Base-by-base conservation (phyloP, 2,329 filamentous ascomycete species). In the Pleoardoris graminearum region DNA sequence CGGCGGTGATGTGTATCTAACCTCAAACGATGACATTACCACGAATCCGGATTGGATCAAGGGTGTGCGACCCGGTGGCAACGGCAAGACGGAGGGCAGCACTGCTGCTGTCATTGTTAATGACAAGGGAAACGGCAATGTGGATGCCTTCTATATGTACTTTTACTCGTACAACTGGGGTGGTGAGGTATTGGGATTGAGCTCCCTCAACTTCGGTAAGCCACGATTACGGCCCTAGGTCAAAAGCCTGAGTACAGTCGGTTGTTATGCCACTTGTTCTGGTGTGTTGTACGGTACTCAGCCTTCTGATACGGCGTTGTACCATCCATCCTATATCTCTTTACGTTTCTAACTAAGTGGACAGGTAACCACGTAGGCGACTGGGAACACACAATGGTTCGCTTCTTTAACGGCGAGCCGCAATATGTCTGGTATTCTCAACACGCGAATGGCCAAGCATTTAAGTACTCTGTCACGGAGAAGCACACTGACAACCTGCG, bases 341-440 rank as follows among this genome's bases (percentile, higher is more conserved):
- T n/a, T n/a, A n/a, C n/a, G n/a, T n/a, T 29, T 27, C 43, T 43
- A 38, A 54, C 32, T 29, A 17, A 10, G 17, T 14, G 36, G 12
- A 49, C 63, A 61, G 76, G 76, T 10, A 79, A 85, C 65, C 85
- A 88, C 65, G 80, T 88, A 25, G 85, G 85, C 7, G 84, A 86
- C 63, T 85, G 83, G 84, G 85, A 87, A 64, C 84, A 87, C 67
- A 85, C 81, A 49, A 86, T 86, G 83, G 76, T 89, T 27, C 83
- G 85, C 10, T 89, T 89, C 68, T 46, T 75, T 14, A 75, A 85
- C 48, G 82, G 82, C 8, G 56, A 62, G 1, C 85, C 85, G 0
- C 68, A 78, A 55, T 75, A 77, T 1, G 67, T 88, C 11, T 88
- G 84, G 83, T 87, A 80, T 63, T 83, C 79, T 47, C 85, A 88